Evolutionary conservation across 352 stramenopile species (phyloP).

Genomic region (Globisporangium parvum): DNA sequence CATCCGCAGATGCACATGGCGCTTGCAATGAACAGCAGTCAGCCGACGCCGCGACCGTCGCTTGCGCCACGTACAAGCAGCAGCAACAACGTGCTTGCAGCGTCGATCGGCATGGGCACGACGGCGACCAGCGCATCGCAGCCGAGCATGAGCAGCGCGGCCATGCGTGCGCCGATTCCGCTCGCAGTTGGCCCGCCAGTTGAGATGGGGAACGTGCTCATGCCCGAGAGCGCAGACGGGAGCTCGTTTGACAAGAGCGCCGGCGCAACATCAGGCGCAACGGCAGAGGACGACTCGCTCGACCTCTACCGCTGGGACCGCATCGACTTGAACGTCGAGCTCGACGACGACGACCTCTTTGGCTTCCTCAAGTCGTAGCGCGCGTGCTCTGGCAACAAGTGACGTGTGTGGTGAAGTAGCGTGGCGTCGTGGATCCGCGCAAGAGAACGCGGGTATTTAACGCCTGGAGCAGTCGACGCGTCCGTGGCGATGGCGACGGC

Average conservation of each 20-base stretch:
- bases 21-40: slow-evolving; percentile 4
- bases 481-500: not conserved
- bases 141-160: not conserved
- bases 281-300: slow-evolving; percentile 42
- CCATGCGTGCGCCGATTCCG: not conserved
- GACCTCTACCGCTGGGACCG: slow-evolving; percentile 77
- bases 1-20: slow-evolving; percentile 16
- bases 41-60: slow-evolving; percentile 12
- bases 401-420: not conserved
- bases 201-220: slow-evolving; percentile 7
- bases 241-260: slow-evolving; percentile 11
- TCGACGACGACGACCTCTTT: slow-evolving; percentile 85
- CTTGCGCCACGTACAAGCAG: slow-evolving; percentile 8
- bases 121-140: not conserved
- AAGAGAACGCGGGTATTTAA: slow-evolving; percentile 1
- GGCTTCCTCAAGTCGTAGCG: slow-evolving; percentile 75
- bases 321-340: slow-evolving; percentile 76
- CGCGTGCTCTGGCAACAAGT: not conserved
- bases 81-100: slow-evolving; percentile 3
- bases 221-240: not conserved
- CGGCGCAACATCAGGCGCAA: not conserved
- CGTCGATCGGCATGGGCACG: slow-evolving; percentile 8
- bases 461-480: not conserved
- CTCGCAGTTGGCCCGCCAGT: slow-evolving; percentile 3
- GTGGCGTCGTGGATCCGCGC: not conserved